Evolutionary conservation across 2,329 filamentous ascomycete species (phyloP), one percentile per base, ranked within the genome.

Genomic region (Claviceps arundinis): DNA sequence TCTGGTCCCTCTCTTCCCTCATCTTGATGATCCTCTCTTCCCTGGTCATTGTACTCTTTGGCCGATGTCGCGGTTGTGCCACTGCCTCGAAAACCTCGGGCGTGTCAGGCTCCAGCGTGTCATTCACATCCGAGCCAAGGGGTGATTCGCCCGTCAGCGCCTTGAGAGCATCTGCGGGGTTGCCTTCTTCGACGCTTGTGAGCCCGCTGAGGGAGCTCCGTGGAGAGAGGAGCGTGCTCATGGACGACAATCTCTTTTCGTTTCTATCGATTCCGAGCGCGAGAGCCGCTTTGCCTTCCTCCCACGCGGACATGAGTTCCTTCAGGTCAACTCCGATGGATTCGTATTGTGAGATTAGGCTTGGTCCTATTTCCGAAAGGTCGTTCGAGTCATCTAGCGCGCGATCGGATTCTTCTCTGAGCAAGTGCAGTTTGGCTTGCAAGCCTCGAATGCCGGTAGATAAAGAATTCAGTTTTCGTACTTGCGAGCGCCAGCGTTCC

Each of bases 21-120:
- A 96, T 89, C 67, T 86, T 91, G 44, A 77, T 75, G 60, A 97
- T 85, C 44, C 93, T 82, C 69, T 98, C 89, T 61, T 95, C 90
- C 61, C 91, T 75, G 1, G 86, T 88, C 57, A 96, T 72, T 50
- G 78, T 74, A 60, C 81, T 85, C 57, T 84, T 77, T 54, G 85
- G 82, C 22, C 53, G 37, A 41, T 45, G 41, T 42, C 84, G 76
- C 6, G 81, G 73, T 53, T 87, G 73, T 2, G 90, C 89, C 40
- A 97, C 81, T 0, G 90, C 93, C 68, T 98, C 93, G 56, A 95
- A 97, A 1, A 98, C 80, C 62, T 95, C 87, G 50, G 85, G 82
- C 52, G 81, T 78, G 50, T 87, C 84, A 1, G 73, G 75, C 53
- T 80, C 79, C 48, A 82, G 82, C 1, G 74, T 75, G 14, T 69